These are phyloP conservation scores for Chalciporus chontae DNA, from an alignment of 768 basidiomycete genomes.

Conservation along the genomic window DNA sequence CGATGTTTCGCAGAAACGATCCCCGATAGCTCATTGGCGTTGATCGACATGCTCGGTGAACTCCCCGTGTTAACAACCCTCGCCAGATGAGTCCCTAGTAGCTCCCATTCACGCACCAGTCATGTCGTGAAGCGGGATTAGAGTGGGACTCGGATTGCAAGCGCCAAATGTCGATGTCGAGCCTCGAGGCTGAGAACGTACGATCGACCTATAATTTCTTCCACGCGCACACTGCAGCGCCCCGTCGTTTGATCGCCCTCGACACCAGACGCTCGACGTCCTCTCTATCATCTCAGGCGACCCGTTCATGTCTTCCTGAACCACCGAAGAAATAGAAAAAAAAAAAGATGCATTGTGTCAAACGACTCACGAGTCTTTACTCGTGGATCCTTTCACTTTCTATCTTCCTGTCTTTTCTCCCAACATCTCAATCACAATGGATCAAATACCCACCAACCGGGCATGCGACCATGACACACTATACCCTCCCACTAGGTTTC, in stretches of 20 bases:
- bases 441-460: conserved; percentile 62
- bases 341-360: conserved; percentile 16
- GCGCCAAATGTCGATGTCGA: too few relatives aligned
- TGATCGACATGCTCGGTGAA: too few relatives aligned
- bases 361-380: conserved; percentile 1
- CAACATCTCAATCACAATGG: conserved; percentile 41
- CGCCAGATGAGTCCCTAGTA: too few relatives aligned
- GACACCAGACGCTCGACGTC: not conserved
- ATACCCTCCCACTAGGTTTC: conserved; percentile 42
- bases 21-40: too few relatives aligned
- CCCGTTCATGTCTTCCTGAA: conserved; percentile 13
- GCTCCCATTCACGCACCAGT: too few relatives aligned
- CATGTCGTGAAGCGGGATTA: too few relatives aligned
- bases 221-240: too few relatives aligned
- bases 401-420: conserved; percentile 24
- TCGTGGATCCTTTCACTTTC: conserved; percentile 21
- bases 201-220: not conserved
- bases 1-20: too few relatives aligned
- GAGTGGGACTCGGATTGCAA: too few relatives aligned
- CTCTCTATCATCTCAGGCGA: not conserved
- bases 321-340: not conserved
- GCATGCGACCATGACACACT: conserved; percentile 77
- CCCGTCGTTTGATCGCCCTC: not conserved
- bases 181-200: not conserved
- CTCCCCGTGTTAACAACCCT: too few relatives aligned